Evolutionary conservation across 208 protist species (phyloP), one percentile per base, ranked within the genome.

Genomic region (Wallacemonas sp.): DNA sequence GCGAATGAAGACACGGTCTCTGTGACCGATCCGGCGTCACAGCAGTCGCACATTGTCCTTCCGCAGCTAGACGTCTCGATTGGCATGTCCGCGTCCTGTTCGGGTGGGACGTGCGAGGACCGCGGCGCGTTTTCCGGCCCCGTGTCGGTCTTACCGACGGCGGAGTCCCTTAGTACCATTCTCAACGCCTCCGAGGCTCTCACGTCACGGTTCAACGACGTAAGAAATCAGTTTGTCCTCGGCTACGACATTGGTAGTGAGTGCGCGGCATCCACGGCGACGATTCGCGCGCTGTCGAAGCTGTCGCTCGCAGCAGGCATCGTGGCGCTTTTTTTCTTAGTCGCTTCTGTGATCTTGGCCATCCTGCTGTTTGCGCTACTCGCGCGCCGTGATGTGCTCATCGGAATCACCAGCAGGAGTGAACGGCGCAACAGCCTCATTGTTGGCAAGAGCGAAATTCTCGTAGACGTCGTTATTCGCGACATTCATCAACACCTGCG

Each of bases 201-300:
- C 18, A 3, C 52, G 5, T 36, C 31, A 12, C 29, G 36, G 0
- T 80, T 76, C 65, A n/a, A 52, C 0, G 63, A 72, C 29, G 69
- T 74, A 0, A 38, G 61, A 11, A 54, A 31, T 10, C 61, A 86
- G 61, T 82, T 84, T 57, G 26, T 74, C 23, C 77, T 86, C 18
- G 83, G 83, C 44, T 91, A 81, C 54, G 84, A 82, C 29, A 55
- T 74, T 18, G 75, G 67, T 7, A 45, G 45, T 14, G 7, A 44
- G 5, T 91, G 84, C 59, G 81, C 81, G 32, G 45, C 23, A 3
- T 11, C 57, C 0, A 20, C 52, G 3, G n/a, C 11, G 5, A 57
- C 38, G 7, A 25, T 74, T 7, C 57, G 57, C 22, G 54, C 20
- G 3, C 22, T 77, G 18, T 57, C 65, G 38, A 7, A 48, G 2